A percentile compares a stretch with the other conserved stretches of the same genome.
These are phyloP conservation scores for Bauhinia variegata DNA, from an alignment of 306 rosid genomes.

Conservation along the genomic window DNA sequence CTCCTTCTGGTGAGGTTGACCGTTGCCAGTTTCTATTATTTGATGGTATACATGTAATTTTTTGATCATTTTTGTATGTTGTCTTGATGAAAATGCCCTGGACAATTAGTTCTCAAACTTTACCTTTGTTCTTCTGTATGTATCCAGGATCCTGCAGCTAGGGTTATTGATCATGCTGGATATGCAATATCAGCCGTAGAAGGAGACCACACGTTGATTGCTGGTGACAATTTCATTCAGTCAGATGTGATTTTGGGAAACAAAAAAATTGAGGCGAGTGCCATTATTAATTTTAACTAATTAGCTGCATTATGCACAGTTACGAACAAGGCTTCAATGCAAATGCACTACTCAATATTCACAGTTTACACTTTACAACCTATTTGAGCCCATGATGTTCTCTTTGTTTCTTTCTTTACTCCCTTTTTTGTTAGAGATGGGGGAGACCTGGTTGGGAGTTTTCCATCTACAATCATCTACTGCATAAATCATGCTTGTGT, in stretches of 20 bases:
- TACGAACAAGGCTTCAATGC: no score
- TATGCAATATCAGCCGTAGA: constrained; percentile 78
- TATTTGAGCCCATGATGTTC: constrained; percentile 8
- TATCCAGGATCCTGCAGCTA: constrained; percentile 65
- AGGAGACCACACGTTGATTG: constrained; percentile 92
- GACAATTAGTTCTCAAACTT: not conserved
- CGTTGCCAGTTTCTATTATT: constrained; percentile 3
- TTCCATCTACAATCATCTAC: no score
- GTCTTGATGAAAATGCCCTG: not conserved
- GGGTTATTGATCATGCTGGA: constrained; percentile 87
- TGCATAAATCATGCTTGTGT: no score
- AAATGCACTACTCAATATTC: no score
- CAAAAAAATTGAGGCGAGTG: constrained; percentile 76
- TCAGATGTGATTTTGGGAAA: constrained; percentile 83
- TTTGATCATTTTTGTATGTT: constrained; percentile 21
- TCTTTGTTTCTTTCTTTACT: constrained; percentile 3
- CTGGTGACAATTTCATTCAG: constrained; percentile 73
- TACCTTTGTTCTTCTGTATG: constrained; percentile 1
- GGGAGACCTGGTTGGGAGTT: no score
- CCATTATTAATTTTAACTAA: constrained; percentile 13
- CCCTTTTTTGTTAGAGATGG: no score
- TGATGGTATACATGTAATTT: constrained; percentile 22
- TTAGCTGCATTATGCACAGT: constrained; percentile 25
- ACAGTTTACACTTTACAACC: no score
- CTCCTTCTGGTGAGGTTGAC: constrained; percentile 7